These are phyloP conservation scores for Ascochyta viciae-villosae DNA, from an alignment of 2,329 filamentous ascomycete genomes.

Conservation along the genomic window DNA sequence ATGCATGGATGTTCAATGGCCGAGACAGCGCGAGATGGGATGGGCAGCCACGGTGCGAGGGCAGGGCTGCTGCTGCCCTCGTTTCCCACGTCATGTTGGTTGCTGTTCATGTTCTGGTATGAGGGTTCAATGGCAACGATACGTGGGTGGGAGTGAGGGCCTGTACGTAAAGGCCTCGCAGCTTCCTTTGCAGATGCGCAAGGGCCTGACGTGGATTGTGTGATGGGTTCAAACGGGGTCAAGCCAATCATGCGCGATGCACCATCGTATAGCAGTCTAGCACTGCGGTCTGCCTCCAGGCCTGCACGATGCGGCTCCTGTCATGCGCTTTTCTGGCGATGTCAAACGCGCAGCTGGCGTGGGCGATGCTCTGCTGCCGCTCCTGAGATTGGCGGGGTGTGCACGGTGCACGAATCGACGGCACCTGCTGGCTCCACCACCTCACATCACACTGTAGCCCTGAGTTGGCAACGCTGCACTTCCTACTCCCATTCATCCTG, in stretches of 20 bases:
- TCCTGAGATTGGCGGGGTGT: constrained; percentile 18
- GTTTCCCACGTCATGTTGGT: constrained; percentile 10
- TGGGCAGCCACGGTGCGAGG: constrained; percentile 54
- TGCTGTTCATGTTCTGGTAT: constrained; percentile 20
- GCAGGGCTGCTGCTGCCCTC: constrained; percentile 8
- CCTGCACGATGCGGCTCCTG: neutral
- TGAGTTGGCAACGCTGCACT: constrained; percentile 32
- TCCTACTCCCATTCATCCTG: constrained; percentile 28
- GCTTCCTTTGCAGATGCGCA: constrained; percentile 10
- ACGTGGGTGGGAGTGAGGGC: neutral
- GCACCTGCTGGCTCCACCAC: constrained; percentile 21
- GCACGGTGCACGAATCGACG: constrained; percentile 11
- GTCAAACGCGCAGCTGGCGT: neutral
- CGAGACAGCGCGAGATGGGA: constrained; percentile 63
- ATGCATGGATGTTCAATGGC: constrained; percentile 73
- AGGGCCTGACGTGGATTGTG: constrained; percentile 11
- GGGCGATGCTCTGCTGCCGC: constrained; percentile 13
- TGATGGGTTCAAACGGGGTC: neutral
- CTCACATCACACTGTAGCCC: constrained; percentile 33
- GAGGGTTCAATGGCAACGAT: neutral
- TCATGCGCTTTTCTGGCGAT: neutral
- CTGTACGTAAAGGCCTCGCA: neutral
- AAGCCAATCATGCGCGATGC: neutral
- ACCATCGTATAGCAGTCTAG: neutral
- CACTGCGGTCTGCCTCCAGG: neutral